phyloP scores from a whole-genome alignment of 2,329 filamentous ascomycete species.

The Ceratocystis alfenasii region DNA sequence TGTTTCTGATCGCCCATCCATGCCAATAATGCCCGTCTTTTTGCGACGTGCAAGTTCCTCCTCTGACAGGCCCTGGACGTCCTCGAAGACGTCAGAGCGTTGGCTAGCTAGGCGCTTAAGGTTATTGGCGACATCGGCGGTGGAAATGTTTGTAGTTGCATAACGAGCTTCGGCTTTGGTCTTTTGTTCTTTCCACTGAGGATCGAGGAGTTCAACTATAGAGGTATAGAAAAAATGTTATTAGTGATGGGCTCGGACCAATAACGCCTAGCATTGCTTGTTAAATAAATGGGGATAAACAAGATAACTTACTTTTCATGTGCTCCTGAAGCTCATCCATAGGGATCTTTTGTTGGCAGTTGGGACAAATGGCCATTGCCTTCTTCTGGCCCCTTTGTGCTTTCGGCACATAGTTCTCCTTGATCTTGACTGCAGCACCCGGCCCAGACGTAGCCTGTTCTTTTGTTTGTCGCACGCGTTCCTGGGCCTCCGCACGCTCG shows the following conservation, averaged over 20 bases:
- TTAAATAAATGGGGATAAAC: background rate
- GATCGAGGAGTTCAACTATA: constrained; percentile 78
- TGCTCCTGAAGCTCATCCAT: constrained; percentile 81
- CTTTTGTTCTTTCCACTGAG: constrained; percentile 90
- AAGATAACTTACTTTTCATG: constrained; percentile 59
- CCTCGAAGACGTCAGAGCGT: constrained; percentile 76
- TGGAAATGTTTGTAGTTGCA: constrained; percentile 74
- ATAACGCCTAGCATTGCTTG: background rate
- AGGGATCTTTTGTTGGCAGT: constrained; percentile 83
- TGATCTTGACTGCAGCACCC: constrained; percentile 70
- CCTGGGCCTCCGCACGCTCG: constrained; percentile 48
- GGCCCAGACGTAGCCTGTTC: constrained; percentile 60
- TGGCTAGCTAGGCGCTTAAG: constrained; percentile 89
- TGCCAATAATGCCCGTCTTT: constrained; percentile 44
- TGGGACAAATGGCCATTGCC: constrained; percentile 70
- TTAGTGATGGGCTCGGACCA: constrained; percentile 21
- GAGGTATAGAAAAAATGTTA: constrained; percentile 27
- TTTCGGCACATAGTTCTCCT: constrained; percentile 81
- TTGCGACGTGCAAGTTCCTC: constrained; percentile 68
- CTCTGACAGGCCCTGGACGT: constrained; percentile 55
- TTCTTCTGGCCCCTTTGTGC: constrained; percentile 61
- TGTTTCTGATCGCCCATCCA: constrained; percentile 15
- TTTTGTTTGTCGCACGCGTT: constrained; percentile 57
- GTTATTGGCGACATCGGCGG: constrained; percentile 81
- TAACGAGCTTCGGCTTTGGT: constrained; percentile 77